phyloP scores from a whole-genome alignment of 2,329 filamentous ascomycete species.

The Fusarium sp. region DNA sequence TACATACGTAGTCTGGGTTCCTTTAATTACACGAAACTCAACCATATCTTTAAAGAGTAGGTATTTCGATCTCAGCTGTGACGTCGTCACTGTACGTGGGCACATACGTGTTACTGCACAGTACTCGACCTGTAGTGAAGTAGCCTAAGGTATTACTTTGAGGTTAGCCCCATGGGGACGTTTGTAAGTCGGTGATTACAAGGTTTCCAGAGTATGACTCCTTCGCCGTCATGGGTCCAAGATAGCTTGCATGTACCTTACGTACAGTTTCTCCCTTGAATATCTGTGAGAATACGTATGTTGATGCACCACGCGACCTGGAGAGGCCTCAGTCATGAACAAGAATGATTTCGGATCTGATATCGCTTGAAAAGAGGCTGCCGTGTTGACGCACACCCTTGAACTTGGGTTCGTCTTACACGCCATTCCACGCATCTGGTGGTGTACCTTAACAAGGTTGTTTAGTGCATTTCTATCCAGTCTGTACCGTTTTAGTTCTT shows the following conservation, averaged over 20 bases:
- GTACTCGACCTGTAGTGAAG: neutral
- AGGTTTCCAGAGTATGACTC: conserved; percentile 37
- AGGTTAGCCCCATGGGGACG: conserved; percentile 14
- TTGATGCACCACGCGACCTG: conserved; percentile 21
- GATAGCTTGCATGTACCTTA: conserved; percentile 25
- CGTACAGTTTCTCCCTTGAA: neutral
- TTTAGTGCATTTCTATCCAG: conserved; percentile 1
- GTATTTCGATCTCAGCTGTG: conserved; percentile 11
- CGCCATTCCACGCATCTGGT: conserved; percentile 11
- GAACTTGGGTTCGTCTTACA: conserved; percentile 1
- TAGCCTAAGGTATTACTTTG: conserved; percentile 9
- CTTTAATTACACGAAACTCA: conserved; percentile 1
- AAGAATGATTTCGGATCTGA: conserved; percentile 27
- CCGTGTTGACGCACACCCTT: conserved; percentile 14
- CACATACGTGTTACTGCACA: conserved; percentile 34
- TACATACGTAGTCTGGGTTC: conserved; percentile 14
- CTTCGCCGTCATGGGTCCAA: conserved; percentile 35
- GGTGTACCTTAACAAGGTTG: conserved; percentile 8
- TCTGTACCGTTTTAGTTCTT: conserved; percentile 4
- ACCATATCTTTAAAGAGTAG: conserved; percentile 1
- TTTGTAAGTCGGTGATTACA: conserved; percentile 30
- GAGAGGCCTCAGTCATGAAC: conserved; percentile 25
- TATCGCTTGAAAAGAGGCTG: conserved; percentile 24
- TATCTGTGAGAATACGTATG: conserved; percentile 3
- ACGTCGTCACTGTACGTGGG: conserved; percentile 41